Base-by-base conservation (phyloP, 2,329 filamentous ascomycete genomes). In the Sclerotinia minor region DNA sequence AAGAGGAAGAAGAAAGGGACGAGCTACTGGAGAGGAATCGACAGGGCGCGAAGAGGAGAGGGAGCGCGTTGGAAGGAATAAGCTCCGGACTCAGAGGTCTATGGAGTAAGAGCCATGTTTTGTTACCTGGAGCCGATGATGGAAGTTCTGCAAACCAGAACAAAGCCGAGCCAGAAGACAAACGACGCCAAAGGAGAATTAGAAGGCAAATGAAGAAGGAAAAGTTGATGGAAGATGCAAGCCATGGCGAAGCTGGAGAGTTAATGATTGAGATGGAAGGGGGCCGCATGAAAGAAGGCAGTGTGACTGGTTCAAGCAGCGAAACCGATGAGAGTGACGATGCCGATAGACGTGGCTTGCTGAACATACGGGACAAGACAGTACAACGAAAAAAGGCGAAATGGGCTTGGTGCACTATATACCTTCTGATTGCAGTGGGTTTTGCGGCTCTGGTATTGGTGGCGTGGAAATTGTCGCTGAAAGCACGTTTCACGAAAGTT, bases 181-280 rank as follows among this genome's bases (percentile, higher is more conserved):
- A 84, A 73, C 81, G 84, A 70, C 82, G 82, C 67, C 78, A 81
- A 55, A 80, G 85, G 75, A 82, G 83, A 67, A 78, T 81, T 53
- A 80, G 85, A 75, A 74, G 75, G 68, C 75, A 75, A 24, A 67
- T 82, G 73, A 87, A 85, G 78, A 83, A 80, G 79, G 83, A 83
- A 70, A 81, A 79, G 71, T 77, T 85, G 75, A 78, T 83, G 73
- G 80, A 82, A 67, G 80, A 84, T 64, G 86, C 86, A 5, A 81
- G 81, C 35, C 78, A 87, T 69, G 88, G 88, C 67, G 90, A 92
- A 76, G 87, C 92, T 72, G 89, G 89, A 49, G 86, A 89, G 77
- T 81, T 96, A 75, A 92, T 96, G 89, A 94, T 92, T 77, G 91
- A 95, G 79, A 92, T 70, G 90, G 94, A 97, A 78, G 90, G 93